These are phyloP conservation scores for Pseudozyma sp. DNA, from an alignment of 1,284 basidiomycete genomes.

Conservation along the genomic window DNA sequence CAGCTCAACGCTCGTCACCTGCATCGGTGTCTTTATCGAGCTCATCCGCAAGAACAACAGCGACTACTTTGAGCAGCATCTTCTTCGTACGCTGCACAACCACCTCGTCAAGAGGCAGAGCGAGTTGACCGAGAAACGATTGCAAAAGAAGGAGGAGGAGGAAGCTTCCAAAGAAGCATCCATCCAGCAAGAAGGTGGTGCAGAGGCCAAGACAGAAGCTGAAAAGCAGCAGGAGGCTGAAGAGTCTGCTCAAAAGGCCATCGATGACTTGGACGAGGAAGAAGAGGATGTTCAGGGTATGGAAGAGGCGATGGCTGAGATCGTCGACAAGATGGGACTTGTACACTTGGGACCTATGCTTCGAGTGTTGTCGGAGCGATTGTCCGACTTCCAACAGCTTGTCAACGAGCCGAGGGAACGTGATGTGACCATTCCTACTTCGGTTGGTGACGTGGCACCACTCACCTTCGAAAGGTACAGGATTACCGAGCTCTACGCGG, in stretches of 20 bases:
- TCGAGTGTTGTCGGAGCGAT: slow-evolving; percentile 78
- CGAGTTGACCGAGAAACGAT: slow-evolving; percentile 70
- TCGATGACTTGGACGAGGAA: slow-evolving; percentile 62
- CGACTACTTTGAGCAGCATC: slow-evolving; percentile 97
- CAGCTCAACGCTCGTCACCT: slow-evolving; percentile 88
- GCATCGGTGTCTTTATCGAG: slow-evolving; percentile 91
- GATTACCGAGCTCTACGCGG: slow-evolving; percentile 97
- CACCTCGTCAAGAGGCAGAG: slow-evolving; percentile 88
- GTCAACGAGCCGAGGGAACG: slow-evolving; percentile 80
- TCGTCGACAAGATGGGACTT: slow-evolving; percentile 90
- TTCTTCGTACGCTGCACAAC: slow-evolving; percentile 94
- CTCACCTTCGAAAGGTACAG: slow-evolving; percentile 95
- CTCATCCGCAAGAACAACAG: slow-evolving; percentile 98
- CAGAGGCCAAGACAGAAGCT: slow-evolving; percentile 7
- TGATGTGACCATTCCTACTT: slow-evolving; percentile 72
- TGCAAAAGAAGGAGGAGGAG: slow-evolving; percentile 65
- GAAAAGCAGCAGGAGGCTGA: slow-evolving; percentile 30
- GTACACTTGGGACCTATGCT: slow-evolving; percentile 90
- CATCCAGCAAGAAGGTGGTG: slow-evolving; percentile 11
- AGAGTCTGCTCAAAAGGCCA: slow-evolving; percentile 74
- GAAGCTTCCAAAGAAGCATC: slow-evolving; percentile 48
- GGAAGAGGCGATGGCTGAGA: slow-evolving; percentile 84
- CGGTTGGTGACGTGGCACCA: slow-evolving; percentile 74
- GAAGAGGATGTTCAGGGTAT: slow-evolving; percentile 71
- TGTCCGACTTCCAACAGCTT: slow-evolving; percentile 80